Percentiles rank a stretch among this genome's conserved stretches.
phyloP scores from a whole-genome alignment of 176 grass and related monocot species.

The Lolium rigidum region DNA sequence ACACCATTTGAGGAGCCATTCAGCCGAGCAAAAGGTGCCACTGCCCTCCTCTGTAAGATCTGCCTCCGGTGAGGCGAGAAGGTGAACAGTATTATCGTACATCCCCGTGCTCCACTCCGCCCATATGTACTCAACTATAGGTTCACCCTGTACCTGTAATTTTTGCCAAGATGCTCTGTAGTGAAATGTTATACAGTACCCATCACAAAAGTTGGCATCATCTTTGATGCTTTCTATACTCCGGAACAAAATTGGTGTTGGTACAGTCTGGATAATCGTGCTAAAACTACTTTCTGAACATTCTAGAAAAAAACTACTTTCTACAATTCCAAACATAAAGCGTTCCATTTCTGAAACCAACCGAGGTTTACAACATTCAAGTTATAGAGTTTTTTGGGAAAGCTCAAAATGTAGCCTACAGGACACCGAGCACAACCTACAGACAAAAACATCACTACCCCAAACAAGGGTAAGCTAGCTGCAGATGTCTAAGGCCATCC shows the following conservation, averaged over 20 bases:
- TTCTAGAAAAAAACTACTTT: background rate
- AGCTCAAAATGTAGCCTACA: too few relatives aligned
- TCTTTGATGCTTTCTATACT: background rate
- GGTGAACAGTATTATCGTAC: background rate
- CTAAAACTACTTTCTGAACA: background rate
- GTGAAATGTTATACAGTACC: background rate
- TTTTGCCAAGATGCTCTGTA: slow-evolving; percentile 1
- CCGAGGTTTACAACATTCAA: too few relatives aligned
- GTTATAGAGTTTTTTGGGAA: too few relatives aligned
- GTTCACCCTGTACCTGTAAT: slow-evolving; percentile 32
- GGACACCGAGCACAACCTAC: too few relatives aligned
- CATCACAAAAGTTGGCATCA: background rate
- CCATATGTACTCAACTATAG: too few relatives aligned
- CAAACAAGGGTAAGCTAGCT: too few relatives aligned
- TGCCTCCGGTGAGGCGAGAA: slow-evolving; percentile 9
- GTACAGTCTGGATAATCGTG: background rate
- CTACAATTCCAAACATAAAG: background rate
- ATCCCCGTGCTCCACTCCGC: background rate
- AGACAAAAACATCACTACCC: too few relatives aligned
- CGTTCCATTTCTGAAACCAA: too few relatives aligned
- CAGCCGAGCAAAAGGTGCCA: background rate
- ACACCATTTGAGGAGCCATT: slow-evolving; percentile 64
- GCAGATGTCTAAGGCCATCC: too few relatives aligned
- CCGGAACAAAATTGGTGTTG: background rate
- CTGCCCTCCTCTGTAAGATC: background rate